Percentiles rank a stretch among this genome's conserved stretches.
phyloP scores from a whole-genome alignment of 2,329 filamentous ascomycete genomes.

The Neobulgaria alba region DNA sequence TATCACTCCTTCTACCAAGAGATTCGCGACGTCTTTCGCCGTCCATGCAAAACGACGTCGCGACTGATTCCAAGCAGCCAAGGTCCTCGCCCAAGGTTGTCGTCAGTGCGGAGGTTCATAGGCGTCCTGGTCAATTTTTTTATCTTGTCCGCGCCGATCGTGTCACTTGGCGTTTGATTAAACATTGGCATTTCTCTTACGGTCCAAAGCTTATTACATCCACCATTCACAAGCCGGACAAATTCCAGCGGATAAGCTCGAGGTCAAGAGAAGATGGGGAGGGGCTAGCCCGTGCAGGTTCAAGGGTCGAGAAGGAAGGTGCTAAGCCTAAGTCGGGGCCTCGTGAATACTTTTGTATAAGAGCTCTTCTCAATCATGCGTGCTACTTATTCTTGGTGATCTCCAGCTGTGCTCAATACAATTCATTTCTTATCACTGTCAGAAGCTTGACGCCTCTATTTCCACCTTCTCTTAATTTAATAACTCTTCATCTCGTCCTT shows the following conservation, averaged over 20 bases:
- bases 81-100: constrained; percentile 12
- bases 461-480: constrained; percentile 14
- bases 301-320: constrained; percentile 2
- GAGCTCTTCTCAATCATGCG: constrained; percentile 12
- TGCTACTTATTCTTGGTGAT: constrained; percentile 5
- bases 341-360: constrained; percentile 19
- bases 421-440: constrained; percentile 12
- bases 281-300: constrained; percentile 12
- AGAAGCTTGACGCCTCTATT: constrained; percentile 25
- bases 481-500: constrained; percentile 8
- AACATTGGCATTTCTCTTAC: constrained; percentile 21
- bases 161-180: constrained; percentile 24
- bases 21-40: constrained; percentile 2
- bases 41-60: constrained; percentile 13
- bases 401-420: constrained; percentile 23
- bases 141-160: constrained; percentile 9
- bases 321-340: constrained; percentile 7
- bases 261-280: too few species aligned
- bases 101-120: constrained; percentile 16
- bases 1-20: constrained; percentile 16
- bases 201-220: constrained; percentile 4
- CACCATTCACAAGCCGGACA: constrained; percentile 1
- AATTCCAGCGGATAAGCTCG: constrained; percentile 5
- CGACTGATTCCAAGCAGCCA: constrained; percentile 18
- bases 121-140: constrained; percentile 1